Percentiles rank a stretch among this genome's conserved stretches.
These are phyloP conservation scores for Cladosporium sp. DNA, from an alignment of 2,329 filamentous ascomycete species.

Conservation along the genomic window DNA sequence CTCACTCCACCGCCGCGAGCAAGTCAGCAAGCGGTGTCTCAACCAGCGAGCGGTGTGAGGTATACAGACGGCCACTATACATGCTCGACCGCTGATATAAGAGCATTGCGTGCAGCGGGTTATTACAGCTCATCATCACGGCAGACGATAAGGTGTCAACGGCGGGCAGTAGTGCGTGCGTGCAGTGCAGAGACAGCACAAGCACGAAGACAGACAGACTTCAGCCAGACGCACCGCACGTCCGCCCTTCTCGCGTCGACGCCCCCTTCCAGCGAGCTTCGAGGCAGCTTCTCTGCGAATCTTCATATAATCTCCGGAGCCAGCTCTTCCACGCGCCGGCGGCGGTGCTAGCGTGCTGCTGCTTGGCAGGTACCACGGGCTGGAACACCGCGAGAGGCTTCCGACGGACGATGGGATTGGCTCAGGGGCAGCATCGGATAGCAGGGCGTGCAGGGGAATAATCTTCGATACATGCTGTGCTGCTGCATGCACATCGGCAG, in stretches of 20 bases:
- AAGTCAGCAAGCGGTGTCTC: slow-evolving; percentile 1
- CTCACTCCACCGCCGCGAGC: background rate
- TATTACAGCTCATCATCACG: background rate
- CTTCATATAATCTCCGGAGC: slow-evolving; percentile 9
- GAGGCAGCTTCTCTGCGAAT: background rate
- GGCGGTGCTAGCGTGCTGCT: background rate
- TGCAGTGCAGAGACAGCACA: background rate
- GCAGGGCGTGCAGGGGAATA: background rate
- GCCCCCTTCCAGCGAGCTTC: slow-evolving; percentile 2
- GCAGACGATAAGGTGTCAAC: slow-evolving; percentile 1
- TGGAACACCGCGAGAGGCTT: background rate
- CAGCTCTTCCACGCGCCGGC: slow-evolving; percentile 5
- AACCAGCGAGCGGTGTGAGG: slow-evolving; percentile 4
- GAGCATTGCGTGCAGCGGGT: slow-evolving; percentile 1
- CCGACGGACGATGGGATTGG: background rate
- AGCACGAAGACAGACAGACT: background rate
- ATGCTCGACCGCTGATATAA: slow-evolving; percentile 11
- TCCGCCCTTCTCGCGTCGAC: no score
- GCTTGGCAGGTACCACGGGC: slow-evolving; percentile 8
- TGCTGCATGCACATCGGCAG: background rate
- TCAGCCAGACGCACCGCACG: background rate
- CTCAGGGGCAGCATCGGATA: background rate
- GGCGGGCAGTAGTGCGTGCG: background rate
- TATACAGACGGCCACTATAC: slow-evolving; percentile 5
- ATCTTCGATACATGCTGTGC: background rate